A percentile compares a stretch with the other conserved stretches of the same genome.
These are phyloP conservation scores for Diutina catenulata DNA, from an alignment of 1,139 yeast species.

Conservation along the genomic window DNA sequence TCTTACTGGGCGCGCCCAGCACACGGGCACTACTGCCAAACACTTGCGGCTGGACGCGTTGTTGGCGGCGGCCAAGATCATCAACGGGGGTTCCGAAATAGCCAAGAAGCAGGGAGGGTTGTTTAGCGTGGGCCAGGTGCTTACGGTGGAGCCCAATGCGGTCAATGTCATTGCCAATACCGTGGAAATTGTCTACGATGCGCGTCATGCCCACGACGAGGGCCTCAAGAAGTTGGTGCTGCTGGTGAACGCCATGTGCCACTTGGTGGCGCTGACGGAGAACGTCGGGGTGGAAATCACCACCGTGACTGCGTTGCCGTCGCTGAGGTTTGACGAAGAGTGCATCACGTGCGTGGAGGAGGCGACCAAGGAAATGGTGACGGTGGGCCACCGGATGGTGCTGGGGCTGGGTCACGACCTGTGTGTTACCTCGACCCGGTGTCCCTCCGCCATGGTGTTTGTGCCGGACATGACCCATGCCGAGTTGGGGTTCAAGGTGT, in stretches of 20 bases:
- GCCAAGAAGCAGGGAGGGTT: constrained; percentile 42
- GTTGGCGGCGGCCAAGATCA: constrained; percentile 44
- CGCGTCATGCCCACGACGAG: constrained; percentile 43
- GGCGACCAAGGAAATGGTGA: constrained; percentile 39
- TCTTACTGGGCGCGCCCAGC: constrained; percentile 51
- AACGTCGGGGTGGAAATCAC: neutral
- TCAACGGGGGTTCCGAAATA: constrained; percentile 42
- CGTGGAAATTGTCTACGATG: constrained; percentile 45
- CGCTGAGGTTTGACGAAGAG: constrained; percentile 41
- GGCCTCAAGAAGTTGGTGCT: constrained; percentile 24
- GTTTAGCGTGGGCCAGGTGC: constrained; percentile 46
- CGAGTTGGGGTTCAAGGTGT: constrained; percentile 45
- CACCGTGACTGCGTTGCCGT: neutral
- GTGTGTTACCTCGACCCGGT: constrained; percentile 40
- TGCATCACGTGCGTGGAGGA: constrained; percentile 39
- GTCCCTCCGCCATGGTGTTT: constrained; percentile 68
- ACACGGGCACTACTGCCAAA: constrained; percentile 71
- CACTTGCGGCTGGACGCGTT: constrained; percentile 50
- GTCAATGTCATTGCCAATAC: constrained; percentile 58
- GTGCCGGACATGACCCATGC: constrained; percentile 57
- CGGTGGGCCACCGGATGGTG: constrained; percentile 32
- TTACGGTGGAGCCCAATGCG: constrained; percentile 40
- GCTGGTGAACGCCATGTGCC: neutral
- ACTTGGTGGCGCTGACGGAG: constrained; percentile 1
- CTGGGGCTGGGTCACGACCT: constrained; percentile 74